Percentiles rank a stretch among this genome's conserved stretches.
phyloP scores from a whole-genome alignment of 2,329 filamentous ascomycete genomes.

The Celoporthe dispersa region DNA sequence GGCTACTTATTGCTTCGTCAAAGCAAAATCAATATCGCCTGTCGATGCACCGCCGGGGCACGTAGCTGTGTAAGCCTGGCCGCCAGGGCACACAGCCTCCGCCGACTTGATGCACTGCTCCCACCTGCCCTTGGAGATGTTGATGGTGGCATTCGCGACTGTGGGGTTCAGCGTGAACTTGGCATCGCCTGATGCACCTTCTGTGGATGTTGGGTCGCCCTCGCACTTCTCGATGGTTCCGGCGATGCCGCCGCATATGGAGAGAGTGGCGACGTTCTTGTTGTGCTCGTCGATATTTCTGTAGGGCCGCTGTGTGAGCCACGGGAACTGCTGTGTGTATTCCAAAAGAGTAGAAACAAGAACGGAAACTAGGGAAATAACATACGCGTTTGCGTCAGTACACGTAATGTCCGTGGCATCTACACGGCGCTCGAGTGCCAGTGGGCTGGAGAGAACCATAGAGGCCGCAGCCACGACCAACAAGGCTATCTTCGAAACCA shows the following conservation, averaged over 20 bases:
- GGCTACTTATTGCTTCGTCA: conserved; percentile 34
- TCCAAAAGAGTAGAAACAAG: not conserved
- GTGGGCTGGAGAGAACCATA: conserved; percentile 9
- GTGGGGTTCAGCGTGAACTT: conserved; percentile 51
- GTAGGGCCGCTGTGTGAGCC: not conserved
- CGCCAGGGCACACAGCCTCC: conserved; percentile 54
- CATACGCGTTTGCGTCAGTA: conserved; percentile 19
- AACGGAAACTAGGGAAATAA: too few species aligned
- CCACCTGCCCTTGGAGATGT: conserved; percentile 58
- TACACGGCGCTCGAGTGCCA: conserved; percentile 13
- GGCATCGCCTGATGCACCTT: conserved; percentile 51
- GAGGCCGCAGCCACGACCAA: conserved; percentile 3
- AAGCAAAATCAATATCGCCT: conserved; percentile 50
- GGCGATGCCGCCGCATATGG: conserved; percentile 61
- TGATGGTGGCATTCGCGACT: conserved; percentile 51
- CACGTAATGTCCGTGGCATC: conserved; percentile 18
- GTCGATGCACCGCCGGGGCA: conserved; percentile 53
- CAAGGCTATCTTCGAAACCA: not conserved
- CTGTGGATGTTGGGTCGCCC: conserved; percentile 48
- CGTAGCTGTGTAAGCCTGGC: conserved; percentile 47
- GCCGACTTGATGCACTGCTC: conserved; percentile 59
- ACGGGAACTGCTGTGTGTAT: not conserved
- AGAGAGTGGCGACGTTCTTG: conserved; percentile 63
- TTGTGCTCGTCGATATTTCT: conserved; percentile 54
- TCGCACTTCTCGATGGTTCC: conserved; percentile 51